Evolutionary conservation across 306 rosid genomes (phyloP), one percentile per base, ranked within the genome.

Genomic region (Castanea mollissima): DNA sequence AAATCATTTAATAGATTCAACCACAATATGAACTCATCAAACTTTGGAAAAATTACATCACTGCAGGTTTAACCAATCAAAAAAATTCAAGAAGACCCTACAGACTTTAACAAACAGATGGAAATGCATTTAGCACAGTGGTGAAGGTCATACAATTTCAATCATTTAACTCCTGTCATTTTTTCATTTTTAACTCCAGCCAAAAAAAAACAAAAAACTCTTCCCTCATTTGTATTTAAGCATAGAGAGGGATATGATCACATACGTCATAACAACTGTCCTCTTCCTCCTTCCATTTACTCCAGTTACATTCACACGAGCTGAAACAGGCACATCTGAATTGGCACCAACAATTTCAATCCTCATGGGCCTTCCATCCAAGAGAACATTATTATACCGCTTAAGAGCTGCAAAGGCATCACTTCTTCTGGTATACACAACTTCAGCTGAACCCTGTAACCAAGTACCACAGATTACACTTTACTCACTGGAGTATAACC

Each of bases 301-400:
- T 68, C 97, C 98, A 56, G 91, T 86, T 7, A 95, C 98, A 79
- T 93, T 95, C 63, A 95, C 94, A 34, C 97, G 94, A 38, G 99
- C 97, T 25, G 92, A 79, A 63, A 93, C 55, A 34, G 99, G 96
- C 77, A 90, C 74, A 55, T 82, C 96, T 5, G 88, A 52, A 82
- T 83, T 88, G 55, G 90, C 54, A 69, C 99, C 99, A 60, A 95
- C 91, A 68, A 95, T 76, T 87, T 95, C 97, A 62, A 95, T 88
- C 89, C 93, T 95, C 97, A 95, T 95, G 63, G 97, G 99, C 86
- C 82, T 95, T 63, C 99, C 97, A 79, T 95, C 99, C 86, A 95
- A 80, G 52, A 91, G 86, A 3, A 95, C 99, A 87, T 91, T 87
- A 85, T 95, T 90, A 56, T 95, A 95, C 44, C 97, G 90, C 80